These are phyloP conservation scores for Penicillium sp. DNA, from an alignment of 2,329 filamentous ascomycete genomes.

Conservation along the genomic window DNA sequence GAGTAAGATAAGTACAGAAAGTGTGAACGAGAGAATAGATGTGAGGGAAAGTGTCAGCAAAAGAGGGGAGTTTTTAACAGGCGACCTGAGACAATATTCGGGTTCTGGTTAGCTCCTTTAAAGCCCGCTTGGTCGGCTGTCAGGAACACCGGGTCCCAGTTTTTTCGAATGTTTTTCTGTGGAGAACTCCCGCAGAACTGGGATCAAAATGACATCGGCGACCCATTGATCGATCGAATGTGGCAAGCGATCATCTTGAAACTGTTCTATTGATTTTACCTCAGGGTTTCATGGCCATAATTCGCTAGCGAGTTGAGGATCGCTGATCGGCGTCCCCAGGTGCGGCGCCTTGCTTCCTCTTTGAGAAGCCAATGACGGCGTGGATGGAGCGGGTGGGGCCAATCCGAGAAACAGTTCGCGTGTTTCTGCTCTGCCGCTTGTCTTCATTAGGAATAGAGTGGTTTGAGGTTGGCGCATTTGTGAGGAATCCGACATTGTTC, in stretches of 20 bases:
- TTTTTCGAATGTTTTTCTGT: conserved; percentile 15
- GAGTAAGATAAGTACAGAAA: background rate
- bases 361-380: background rate
- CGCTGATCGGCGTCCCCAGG: conserved; percentile 8
- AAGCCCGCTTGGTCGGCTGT: background rate
- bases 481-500: conserved; percentile 6
- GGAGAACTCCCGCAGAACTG: conserved; percentile 2
- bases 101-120: conserved; percentile 7
- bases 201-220: conserved; percentile 5
- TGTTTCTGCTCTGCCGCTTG: conserved; percentile 6
- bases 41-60: background rate
- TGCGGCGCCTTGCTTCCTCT: conserved; percentile 7
- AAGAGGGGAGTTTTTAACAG: conserved; percentile 1
- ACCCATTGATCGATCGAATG: background rate
- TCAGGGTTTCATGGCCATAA: background rate
- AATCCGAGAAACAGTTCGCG: conserved; percentile 2
- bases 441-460: background rate
- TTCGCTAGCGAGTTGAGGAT: conserved; percentile 5
- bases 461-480: conserved; percentile 3
- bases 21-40: background rate
- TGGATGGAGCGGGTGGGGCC: conserved; percentile 1
- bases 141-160: conserved; percentile 6
- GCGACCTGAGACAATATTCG: background rate
- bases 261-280: conserved; percentile 11
- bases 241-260: conserved; percentile 10